phyloP scores from a whole-genome alignment of 345 rosid genomes.

The Eucalyptus rudis region DNA sequence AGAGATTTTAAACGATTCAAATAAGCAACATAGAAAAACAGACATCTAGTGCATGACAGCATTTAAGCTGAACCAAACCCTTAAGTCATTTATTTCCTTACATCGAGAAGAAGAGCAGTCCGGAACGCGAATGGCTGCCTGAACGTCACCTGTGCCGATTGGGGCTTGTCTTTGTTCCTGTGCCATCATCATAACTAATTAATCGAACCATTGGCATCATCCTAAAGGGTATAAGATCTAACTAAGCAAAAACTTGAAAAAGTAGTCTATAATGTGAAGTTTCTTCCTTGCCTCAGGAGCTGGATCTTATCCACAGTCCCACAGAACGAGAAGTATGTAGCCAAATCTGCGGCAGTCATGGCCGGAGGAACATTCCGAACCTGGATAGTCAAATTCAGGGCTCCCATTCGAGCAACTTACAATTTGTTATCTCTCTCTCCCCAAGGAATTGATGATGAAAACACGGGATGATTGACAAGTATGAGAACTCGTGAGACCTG shows the following conservation, averaged over 20 bases:
- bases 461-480: background rate
- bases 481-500: background rate
- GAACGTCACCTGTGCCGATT: slow-evolving; percentile 14
- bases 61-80: background rate
- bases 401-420: background rate
- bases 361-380: slow-evolving; percentile 15
- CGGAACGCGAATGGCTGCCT: slow-evolving; percentile 15
- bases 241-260: background rate
- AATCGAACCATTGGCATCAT: background rate
- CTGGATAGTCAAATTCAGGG: slow-evolving; percentile 4
- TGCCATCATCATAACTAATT: background rate
- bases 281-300: slow-evolving; percentile 1
- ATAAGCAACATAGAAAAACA: background rate
- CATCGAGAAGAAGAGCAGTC: slow-evolving; percentile 26
- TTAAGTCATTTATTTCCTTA: background rate
- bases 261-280: background rate
- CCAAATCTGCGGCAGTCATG: slow-evolving; percentile 5
- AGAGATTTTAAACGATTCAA: background rate
- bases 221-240: background rate
- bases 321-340: slow-evolving; percentile 24
- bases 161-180: slow-evolving; percentile 2
- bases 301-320: slow-evolving; percentile 21
- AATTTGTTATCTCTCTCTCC: background rate
- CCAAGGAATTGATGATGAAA: background rate
- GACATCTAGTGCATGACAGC: background rate